Evolutionary conservation across 768 basidiomycete species (phyloP), one percentile per base, ranked within the genome.

Genomic region (Xerocomellus chrysenteron): DNA sequence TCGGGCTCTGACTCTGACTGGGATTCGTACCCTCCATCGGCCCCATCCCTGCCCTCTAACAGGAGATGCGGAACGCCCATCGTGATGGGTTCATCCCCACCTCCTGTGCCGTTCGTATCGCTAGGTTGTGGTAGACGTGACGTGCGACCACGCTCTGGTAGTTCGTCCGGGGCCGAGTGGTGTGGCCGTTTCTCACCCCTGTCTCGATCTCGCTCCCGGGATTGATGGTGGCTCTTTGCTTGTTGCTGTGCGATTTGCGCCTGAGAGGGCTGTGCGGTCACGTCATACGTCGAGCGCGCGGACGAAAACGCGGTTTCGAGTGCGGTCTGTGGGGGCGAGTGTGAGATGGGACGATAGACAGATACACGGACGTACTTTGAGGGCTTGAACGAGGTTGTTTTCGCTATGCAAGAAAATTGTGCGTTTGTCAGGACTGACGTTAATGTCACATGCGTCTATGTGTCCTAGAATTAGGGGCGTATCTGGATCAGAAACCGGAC

Each of bases 371-470:
- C 67, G 14, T 52, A 93, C 93, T 76, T 91, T 94, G 40, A 98
- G 78, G 0, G 86, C 84, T 3, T 82, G 73, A 1, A 98, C 79
- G 17, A 99, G 73, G 57, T 88, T 88, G 12, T 78, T 79, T 69
- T 99, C 96, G 68, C 87, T 87, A 63, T 98, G 94, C 12, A 99
- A 66, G 49, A 97, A 86, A 37, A 98, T 89, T 0, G 93, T 95
- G n/a, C 96, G 82, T 67, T 98, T 99, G 75, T 98, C 97, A 0
- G 97, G 96, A 58, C 87, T 92, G 56, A 98, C 90, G 58, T 99
- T 99, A 65, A 99, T 85, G 67, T 99, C 97, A 64, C 85, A 91
- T 0, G 83, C 76, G 54, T 86, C 92, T 94, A 59, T 24, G 17
- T 14, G n/a, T 32, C 51, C 16, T 26, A 26, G 8, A 44, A 12